Evolutionary conservation across 176 grass and related monocot species (phyloP).

Genomic region (Phragmites australis): DNA sequence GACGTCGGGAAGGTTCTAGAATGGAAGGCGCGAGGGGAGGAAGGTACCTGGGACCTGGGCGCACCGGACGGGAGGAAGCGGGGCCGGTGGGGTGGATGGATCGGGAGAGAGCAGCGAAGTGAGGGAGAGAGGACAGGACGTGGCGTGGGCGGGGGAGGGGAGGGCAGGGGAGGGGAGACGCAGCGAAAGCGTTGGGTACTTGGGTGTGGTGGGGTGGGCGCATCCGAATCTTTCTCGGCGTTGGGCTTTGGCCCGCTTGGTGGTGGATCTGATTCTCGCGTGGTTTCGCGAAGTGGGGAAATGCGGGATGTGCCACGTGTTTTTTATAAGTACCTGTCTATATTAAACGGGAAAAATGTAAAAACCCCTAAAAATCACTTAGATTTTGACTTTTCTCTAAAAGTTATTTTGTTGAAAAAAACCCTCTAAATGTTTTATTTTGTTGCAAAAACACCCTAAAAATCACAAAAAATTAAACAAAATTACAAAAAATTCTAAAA

Average conservation of each 20-base stretch:
- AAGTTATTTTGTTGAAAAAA: too few species aligned
- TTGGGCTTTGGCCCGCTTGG: neutral
- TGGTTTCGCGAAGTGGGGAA: too few species aligned
- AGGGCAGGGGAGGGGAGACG: too few species aligned
- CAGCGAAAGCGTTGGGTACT: neutral
- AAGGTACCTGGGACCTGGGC: neutral
- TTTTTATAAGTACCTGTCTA: too few species aligned
- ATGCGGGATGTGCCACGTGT: too few species aligned
- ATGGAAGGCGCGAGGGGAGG: neutral
- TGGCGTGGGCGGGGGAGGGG: neutral
- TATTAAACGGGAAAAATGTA: too few species aligned
- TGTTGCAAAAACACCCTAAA: too few species aligned
- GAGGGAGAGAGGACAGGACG: neutral
- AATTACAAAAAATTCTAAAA: too few species aligned
- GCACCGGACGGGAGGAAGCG: neutral
- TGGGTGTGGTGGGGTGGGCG: neutral
- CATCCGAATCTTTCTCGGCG: neutral
- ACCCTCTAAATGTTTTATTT: too few species aligned
- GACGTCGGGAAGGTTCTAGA: conserved; percentile 15
- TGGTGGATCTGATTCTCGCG: neutral
- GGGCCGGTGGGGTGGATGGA: neutral
- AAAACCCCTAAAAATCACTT: too few species aligned
- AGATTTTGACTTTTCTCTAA: too few species aligned
- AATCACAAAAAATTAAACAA: too few species aligned
- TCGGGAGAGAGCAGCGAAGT: neutral